Conservation (phyloP, 2,329 filamentous ascomycete genomes). For the Elsinoe batatas region DNA sequence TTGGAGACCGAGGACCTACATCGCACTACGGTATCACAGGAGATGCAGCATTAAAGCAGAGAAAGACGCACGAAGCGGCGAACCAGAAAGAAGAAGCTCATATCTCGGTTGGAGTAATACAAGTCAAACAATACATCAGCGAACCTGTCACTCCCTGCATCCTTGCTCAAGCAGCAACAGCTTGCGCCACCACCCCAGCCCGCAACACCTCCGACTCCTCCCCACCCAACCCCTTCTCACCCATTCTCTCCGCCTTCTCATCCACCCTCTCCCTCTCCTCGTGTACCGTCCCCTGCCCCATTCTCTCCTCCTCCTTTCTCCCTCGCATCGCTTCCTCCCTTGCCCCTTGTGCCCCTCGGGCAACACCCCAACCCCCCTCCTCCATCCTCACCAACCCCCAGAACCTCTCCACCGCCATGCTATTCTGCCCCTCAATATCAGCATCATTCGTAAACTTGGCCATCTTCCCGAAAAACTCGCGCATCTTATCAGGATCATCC, state of each 20-base stretch:
- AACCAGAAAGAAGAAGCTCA: too few species aligned
- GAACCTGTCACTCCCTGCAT: too few species aligned
- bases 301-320: too few species aligned
- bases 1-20: too few species aligned
- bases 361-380: neutral
- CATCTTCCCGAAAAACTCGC: constrained; percentile 23
- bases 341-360: neutral
- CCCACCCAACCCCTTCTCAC: neutral
- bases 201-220: neutral
- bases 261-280: neutral
- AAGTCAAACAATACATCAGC: too few species aligned
- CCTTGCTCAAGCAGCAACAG: neutral
- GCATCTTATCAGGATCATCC: constrained; percentile 24
- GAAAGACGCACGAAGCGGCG: too few species aligned
- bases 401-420: constrained; percentile 22
- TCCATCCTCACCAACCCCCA: constrained; percentile 15
- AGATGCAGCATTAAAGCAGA: too few species aligned
- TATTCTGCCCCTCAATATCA: constrained; percentile 25
- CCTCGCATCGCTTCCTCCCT: neutral
- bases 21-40: too few species aligned
- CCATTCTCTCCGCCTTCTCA: neutral
- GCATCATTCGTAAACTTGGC: constrained; percentile 25
- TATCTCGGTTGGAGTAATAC: too few species aligned
- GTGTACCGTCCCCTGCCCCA: neutral
- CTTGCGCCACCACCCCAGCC: neutral